A percentile compares a stretch with the other conserved stretches of the same genome.
Evolutionary conservation across 805 yeast species (phyloP).

Genomic region (Priceomyces melissophilus): DNA sequence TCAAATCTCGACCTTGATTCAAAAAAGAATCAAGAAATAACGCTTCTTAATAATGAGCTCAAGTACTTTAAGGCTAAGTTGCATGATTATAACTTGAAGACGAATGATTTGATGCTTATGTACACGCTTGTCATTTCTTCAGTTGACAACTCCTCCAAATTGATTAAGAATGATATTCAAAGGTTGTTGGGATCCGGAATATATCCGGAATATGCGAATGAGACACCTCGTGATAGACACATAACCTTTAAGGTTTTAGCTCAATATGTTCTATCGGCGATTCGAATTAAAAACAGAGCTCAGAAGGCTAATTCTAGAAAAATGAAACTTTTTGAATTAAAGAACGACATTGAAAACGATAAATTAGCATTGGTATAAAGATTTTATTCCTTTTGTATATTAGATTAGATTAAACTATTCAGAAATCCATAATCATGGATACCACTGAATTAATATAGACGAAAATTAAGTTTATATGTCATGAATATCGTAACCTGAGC

Average conservation of each 20-base stretch:
- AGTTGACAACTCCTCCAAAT: slow-evolving; percentile 23
- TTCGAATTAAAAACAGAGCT: slow-evolving; percentile 28
- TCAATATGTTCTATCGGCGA: slow-evolving; percentile 33
- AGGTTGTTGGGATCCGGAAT: slow-evolving; percentile 29
- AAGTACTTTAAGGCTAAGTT: slow-evolving; percentile 46
- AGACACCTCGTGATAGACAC: slow-evolving; percentile 7
- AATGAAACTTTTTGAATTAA: slow-evolving; percentile 22
- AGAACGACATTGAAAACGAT: slow-evolving; percentile 29
- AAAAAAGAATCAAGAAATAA: slow-evolving; percentile 6
- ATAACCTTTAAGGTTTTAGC: slow-evolving; percentile 33
- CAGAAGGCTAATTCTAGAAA: slow-evolving; percentile 26
- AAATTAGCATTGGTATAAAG: slow-evolving; percentile 12
- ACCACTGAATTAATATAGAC: background rate
- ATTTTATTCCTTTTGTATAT: background rate
- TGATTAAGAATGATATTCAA: slow-evolving; percentile 24
- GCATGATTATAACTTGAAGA: slow-evolving; percentile 37
- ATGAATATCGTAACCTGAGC: background rate
- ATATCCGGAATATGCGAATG: slow-evolving; percentile 23
- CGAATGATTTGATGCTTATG: slow-evolving; percentile 34
- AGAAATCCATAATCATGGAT: background rate
- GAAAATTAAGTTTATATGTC: background rate
- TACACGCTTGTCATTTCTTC: slow-evolving; percentile 28
- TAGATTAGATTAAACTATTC: background rate
- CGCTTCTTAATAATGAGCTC: slow-evolving; percentile 36
- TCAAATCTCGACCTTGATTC: slow-evolving; percentile 23